A percentile compares a stretch with the other conserved stretches of the same genome.
Evolutionary conservation across 176 grass and related monocot species (phyloP).

Genomic region (Musa beccarii): DNA sequence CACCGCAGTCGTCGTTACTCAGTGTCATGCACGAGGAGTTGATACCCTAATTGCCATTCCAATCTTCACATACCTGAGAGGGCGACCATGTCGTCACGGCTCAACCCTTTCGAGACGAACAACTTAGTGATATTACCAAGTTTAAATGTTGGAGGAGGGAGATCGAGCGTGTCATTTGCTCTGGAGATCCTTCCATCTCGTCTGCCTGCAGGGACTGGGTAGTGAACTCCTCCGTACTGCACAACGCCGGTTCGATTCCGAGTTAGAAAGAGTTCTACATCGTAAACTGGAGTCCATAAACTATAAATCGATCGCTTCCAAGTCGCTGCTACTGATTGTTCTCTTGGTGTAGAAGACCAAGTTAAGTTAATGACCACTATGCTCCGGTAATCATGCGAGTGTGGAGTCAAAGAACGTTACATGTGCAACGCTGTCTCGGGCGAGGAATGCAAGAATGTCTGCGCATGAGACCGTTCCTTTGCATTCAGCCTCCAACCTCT

Average conservation of each 20-base stretch:
- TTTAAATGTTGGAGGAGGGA: slow-evolving; percentile 44
- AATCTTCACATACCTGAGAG: slow-evolving; percentile 36
- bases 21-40: not conserved
- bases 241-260: not conserved
- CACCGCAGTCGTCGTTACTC: not conserved
- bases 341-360: too few species aligned
- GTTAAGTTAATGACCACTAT: too few species aligned
- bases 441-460: slow-evolving; percentile 61
- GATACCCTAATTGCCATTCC: not conserved
- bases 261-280: not conserved
- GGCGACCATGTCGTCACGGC: slow-evolving; percentile 57
- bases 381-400: too few species aligned
- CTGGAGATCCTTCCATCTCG: slow-evolving; percentile 50
- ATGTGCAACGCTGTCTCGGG: slow-evolving; percentile 39
- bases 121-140: slow-evolving; percentile 47
- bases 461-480: slow-evolving; percentile 43
- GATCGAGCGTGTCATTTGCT: slow-evolving; percentile 51
- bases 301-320: not conserved
- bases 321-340: too few species aligned
- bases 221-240: slow-evolving; percentile 64
- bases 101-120: slow-evolving; percentile 61
- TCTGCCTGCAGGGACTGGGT: slow-evolving; percentile 56
- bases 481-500: slow-evolving; percentile 41
- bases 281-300: not conserved
- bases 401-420: not conserved